Evolutionary conservation across 2,329 filamentous ascomycete species (phyloP).

Genomic region (Nectriaceae sp.): DNA sequence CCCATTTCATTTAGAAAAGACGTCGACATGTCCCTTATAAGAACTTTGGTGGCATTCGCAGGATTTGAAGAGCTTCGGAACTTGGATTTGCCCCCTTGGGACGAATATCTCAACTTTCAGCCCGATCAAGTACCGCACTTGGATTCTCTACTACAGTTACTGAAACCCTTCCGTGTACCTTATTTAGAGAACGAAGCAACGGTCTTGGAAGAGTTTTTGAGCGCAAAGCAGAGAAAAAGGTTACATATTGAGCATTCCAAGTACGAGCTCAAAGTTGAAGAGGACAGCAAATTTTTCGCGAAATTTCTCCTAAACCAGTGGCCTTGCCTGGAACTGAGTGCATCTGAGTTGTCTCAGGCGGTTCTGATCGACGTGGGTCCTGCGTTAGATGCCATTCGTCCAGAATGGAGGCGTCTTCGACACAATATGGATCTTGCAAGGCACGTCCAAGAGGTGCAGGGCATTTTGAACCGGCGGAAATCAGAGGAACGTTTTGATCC

Average conservation of each 20-base stretch:
- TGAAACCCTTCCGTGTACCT: constrained; percentile 21
- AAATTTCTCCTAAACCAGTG: constrained; percentile 26
- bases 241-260: constrained; percentile 17
- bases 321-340: constrained; percentile 26
- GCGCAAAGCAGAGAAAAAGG: constrained; percentile 23
- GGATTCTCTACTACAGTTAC: constrained; percentile 17
- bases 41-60: constrained; percentile 22
- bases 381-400: constrained; percentile 23
- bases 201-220: constrained; percentile 19
- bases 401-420: constrained; percentile 27
- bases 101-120: constrained; percentile 24
- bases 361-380: constrained; percentile 23
- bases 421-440: constrained; percentile 22
- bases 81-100: constrained; percentile 18
- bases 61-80: constrained; percentile 20
- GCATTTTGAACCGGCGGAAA: constrained; percentile 17
- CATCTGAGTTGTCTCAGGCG: constrained; percentile 9
- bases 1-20: constrained; percentile 24
- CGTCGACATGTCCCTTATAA: constrained; percentile 19
- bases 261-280: constrained; percentile 23
- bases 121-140: constrained; percentile 20
- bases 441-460: constrained; percentile 19
- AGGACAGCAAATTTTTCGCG: constrained; percentile 23
- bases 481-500: constrained; percentile 17
- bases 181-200: constrained; percentile 6